A percentile compares a stretch with the other conserved stretches of the same genome.
phyloP scores from a whole-genome alignment of 495 filamentous ascomycete genomes.

The Penicillium goetzii region DNA sequence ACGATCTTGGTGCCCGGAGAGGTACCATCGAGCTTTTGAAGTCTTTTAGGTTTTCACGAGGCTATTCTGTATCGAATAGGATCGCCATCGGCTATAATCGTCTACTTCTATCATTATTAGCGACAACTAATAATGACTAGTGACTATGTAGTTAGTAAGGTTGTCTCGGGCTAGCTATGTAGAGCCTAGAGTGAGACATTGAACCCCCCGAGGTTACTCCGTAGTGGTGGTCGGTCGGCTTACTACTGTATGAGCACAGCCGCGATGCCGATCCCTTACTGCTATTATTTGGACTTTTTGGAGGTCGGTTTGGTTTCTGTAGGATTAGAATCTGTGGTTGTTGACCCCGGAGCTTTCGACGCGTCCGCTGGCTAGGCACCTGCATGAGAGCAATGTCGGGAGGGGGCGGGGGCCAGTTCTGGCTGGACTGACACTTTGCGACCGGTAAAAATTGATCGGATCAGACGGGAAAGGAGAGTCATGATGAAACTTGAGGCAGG shows the following conservation, averaged over 20 bases:
- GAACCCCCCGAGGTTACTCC: neutral
- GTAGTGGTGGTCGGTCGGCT: neutral
- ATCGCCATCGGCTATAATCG: neutral
- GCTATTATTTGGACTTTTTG: neutral
- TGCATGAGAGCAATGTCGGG: neutral
- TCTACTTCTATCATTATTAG: neutral
- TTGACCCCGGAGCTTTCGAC: neutral
- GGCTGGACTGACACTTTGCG: neutral
- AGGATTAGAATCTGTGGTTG: neutral
- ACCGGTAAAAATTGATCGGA: neutral
- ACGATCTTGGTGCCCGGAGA: neutral
- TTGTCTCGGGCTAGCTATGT: neutral
- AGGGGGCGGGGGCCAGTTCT: neutral
- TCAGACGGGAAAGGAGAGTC: neutral
- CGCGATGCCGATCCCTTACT: constrained; percentile 1
- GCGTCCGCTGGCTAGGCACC: neutral
- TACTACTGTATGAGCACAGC: neutral
- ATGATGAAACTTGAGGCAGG: neutral
- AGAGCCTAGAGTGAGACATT: neutral
- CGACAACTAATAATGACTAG: neutral
- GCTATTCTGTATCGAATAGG: neutral
- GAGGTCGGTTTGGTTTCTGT: neutral
- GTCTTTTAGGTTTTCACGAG: neutral
- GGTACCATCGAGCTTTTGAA: neutral
- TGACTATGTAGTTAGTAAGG: neutral